phyloP scores from a whole-genome alignment of 345 rosid species.

The Geranium brycei region DNA sequence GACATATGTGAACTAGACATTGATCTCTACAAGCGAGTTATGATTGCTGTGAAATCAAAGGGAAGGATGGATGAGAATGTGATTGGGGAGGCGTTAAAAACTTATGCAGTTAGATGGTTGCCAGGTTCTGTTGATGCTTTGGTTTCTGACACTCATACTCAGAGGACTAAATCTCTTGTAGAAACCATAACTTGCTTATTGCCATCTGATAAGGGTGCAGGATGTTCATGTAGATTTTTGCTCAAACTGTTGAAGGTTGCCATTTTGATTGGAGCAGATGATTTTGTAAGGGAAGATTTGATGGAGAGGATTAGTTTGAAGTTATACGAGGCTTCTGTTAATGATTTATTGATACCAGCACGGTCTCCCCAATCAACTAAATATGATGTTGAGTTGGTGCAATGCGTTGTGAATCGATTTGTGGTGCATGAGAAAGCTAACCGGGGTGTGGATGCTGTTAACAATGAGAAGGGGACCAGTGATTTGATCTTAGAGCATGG shows the following conservation, averaged over 20 bases:
- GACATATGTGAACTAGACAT: slow-evolving; percentile 75
- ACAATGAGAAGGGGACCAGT: slow-evolving; percentile 18
- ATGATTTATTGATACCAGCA: slow-evolving; percentile 52
- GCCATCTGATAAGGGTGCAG: slow-evolving; percentile 43
- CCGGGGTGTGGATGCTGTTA: slow-evolving; percentile 18
- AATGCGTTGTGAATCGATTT: slow-evolving; percentile 35
- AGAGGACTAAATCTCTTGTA: slow-evolving; percentile 43
- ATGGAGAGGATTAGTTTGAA: slow-evolving; percentile 42
- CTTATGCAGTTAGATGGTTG: slow-evolving; percentile 70
- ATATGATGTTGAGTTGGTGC: slow-evolving; percentile 60
- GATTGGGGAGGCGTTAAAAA: slow-evolving; percentile 65
- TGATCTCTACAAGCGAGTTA: slow-evolving; percentile 57
- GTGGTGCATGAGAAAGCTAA: slow-evolving; percentile 28
- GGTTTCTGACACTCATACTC: slow-evolving; percentile 29
- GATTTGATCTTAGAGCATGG: slow-evolving; percentile 36
- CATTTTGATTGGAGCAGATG: slow-evolving; percentile 47
- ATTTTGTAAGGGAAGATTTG: slow-evolving; percentile 37
- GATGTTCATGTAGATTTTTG: slow-evolving; percentile 72
- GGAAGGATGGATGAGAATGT: slow-evolving; percentile 62
- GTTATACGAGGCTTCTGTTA: slow-evolving; percentile 60
- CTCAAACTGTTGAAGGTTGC: slow-evolving; percentile 64
- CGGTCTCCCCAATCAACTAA: slow-evolving; percentile 26
- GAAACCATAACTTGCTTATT: slow-evolving; percentile 58
- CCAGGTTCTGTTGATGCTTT: slow-evolving; percentile 51
- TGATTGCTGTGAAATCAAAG: slow-evolving; percentile 50